A percentile compares a stretch with the other conserved stretches of the same genome.
phyloP scores from a whole-genome alignment of 2,329 filamentous ascomycete genomes.

The Alternaria postmessia region DNA sequence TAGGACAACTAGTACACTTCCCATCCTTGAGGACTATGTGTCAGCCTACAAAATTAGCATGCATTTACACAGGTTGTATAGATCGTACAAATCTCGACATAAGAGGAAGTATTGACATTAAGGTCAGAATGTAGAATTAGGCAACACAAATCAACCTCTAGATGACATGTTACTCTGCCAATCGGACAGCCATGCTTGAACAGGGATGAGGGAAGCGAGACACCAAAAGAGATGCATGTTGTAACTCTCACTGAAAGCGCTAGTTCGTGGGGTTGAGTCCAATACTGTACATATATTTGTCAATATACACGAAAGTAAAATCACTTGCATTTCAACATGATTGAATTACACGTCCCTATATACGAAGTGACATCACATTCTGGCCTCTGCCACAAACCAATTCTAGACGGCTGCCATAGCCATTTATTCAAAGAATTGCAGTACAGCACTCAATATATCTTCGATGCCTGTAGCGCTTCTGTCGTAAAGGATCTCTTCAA shows the following conservation, averaged over 20 bases:
- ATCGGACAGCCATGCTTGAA: not conserved
- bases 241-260: not conserved
- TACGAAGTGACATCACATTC: not conserved
- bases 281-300: not conserved
- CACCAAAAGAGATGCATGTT: not conserved
- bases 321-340: not conserved
- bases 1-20: not conserved
- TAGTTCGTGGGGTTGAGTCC: not conserved
- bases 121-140: too few species aligned
- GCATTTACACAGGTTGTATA: not conserved
- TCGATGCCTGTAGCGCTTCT: too few species aligned
- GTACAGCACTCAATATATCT: too few species aligned
- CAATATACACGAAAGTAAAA: too few species aligned
- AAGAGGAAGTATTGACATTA: not conserved
- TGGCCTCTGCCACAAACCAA: not conserved
- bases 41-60: not conserved
- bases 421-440: not conserved
- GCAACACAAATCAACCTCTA: too few species aligned
- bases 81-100: not conserved
- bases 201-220: not conserved
- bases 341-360: not conserved
- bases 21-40: accelerated
- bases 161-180: too few species aligned
- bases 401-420: not conserved
- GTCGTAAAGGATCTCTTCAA: too few species aligned